phyloP scores from a whole-genome alignment of 2,329 filamentous ascomycete genomes.

The Aspergillus floridensis region DNA sequence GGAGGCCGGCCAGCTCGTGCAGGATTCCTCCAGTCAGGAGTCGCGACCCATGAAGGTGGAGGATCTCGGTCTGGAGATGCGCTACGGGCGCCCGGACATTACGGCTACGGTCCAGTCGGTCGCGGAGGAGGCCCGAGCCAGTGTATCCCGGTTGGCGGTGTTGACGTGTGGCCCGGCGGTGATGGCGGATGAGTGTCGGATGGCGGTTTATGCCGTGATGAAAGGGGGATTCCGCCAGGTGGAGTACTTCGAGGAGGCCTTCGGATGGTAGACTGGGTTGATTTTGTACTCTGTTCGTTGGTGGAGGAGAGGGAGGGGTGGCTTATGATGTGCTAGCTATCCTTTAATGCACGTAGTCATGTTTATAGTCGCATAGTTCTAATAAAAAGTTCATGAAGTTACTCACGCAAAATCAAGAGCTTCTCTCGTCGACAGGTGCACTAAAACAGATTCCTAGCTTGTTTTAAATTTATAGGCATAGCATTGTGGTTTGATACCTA shows the following conservation, averaged over 20 bases:
- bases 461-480: too few relatives aligned
- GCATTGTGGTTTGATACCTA: too few relatives aligned
- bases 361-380: too few relatives aligned
- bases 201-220: conserved; percentile 34
- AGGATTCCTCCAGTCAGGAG: not conserved
- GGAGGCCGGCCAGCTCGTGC: not conserved
- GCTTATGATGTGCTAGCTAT: too few relatives aligned
- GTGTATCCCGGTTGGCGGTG: conserved; percentile 29
- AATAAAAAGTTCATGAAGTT: too few relatives aligned
- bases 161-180: conserved; percentile 40
- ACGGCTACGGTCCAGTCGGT: conserved; percentile 1
- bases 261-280: conserved; percentile 3
- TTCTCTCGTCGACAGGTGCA: too few relatives aligned
- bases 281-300: too few relatives aligned
- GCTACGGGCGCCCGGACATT: conserved; percentile 8
- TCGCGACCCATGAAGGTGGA: not conserved
- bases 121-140: conserved; percentile 4
- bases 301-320: too few relatives aligned
- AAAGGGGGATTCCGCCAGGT: conserved; percentile 27
- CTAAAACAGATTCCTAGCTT: too few relatives aligned
- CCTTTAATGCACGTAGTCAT: too few relatives aligned
- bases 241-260: conserved; percentile 43
- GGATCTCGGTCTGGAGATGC: not conserved
- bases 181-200: conserved; percentile 46
- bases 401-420: too few relatives aligned